Evolutionary conservation across 176 grass and related monocot genomes (phyloP).

Genomic region (Avena insularis): DNA sequence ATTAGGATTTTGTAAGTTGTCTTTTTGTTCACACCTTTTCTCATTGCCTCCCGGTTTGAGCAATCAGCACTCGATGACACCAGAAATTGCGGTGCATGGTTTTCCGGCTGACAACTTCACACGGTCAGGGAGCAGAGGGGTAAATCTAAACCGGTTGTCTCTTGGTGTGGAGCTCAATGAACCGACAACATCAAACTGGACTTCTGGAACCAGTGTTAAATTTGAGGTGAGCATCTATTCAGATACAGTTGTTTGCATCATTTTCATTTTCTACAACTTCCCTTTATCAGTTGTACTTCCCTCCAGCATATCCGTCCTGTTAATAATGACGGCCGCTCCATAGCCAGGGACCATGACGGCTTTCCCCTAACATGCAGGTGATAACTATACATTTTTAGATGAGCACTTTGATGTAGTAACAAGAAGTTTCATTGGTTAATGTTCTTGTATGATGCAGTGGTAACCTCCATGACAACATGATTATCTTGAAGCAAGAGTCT

Average conservation of each 20-base stretch:
- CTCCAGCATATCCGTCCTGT: constrained; percentile 81
- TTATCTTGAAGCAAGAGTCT: constrained; percentile 97
- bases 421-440: constrained; percentile 14
- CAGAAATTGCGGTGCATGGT: constrained; percentile 92
- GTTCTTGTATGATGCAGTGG: constrained; percentile 65
- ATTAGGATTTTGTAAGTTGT: background rate
- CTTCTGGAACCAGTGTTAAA: constrained; percentile 84
- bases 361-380: constrained; percentile 97
- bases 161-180: constrained; percentile 89
- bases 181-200: constrained; percentile 92
- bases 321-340: constrained; percentile 86
- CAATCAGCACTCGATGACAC: constrained; percentile 87
- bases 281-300: constrained; percentile 10
- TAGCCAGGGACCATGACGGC: constrained; percentile 78
- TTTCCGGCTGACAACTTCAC: constrained; percentile 86
- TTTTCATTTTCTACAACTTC: constrained; percentile 7
- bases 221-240: constrained; percentile 65
- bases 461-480: constrained; percentile 91
- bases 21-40: constrained; percentile 25
- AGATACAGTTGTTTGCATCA: constrained; percentile 15
- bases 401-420: background rate
- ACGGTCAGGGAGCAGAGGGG: constrained; percentile 72
- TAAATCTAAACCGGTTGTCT: constrained; percentile 84
- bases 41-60: constrained; percentile 45
- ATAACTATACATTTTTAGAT: constrained; percentile 29